A percentile compares a stretch with the other conserved stretches of the same genome.
Conservation (phyloP, 2,329 filamentous ascomycete species). For the Exophiala calicioides region DNA sequence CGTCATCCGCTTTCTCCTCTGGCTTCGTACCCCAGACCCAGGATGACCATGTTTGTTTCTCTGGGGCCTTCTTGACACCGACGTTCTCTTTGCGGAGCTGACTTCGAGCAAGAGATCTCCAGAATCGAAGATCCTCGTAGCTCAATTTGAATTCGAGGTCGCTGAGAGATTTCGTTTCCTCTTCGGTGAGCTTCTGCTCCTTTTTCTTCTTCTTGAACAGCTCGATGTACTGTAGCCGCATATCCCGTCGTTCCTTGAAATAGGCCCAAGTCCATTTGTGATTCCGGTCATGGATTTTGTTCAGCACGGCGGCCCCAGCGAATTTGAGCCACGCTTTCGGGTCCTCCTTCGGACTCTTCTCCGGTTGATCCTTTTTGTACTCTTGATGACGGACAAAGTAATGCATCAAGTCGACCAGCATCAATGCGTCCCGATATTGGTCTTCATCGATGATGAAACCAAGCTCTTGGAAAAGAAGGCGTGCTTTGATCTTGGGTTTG, state of each 20-base stretch:
- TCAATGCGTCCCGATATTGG: constrained; percentile 93
- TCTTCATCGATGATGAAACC: constrained; percentile 96
- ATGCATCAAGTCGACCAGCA: constrained; percentile 98
- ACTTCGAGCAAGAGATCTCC: constrained; percentile 90
- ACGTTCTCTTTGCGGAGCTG: constrained; percentile 94
- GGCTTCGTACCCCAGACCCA: constrained; percentile 89
- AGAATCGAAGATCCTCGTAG: constrained; percentile 96
- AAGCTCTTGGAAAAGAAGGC: constrained; percentile 92
- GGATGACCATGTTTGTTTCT: constrained; percentile 80
- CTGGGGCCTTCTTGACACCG: constrained; percentile 70
- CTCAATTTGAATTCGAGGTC: constrained; percentile 81
- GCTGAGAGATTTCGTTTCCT: constrained; percentile 72
- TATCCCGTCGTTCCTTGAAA: constrained; percentile 87
- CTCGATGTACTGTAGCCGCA: constrained; percentile 84
- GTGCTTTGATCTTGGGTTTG: constrained; percentile 83
- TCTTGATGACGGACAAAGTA: constrained; percentile 98
- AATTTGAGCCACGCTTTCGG: constrained; percentile 91
- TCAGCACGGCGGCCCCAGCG: constrained; percentile 82
- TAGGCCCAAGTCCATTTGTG: constrained; percentile 94
- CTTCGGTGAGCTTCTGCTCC: constrained; percentile 64
- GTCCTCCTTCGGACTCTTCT: constrained; percentile 80
- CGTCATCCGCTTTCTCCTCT: constrained; percentile 61
- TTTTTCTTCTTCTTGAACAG: constrained; percentile 93
- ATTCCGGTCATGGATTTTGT: constrained; percentile 94
- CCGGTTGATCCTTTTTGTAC: constrained; percentile 89